phyloP scores from a whole-genome alignment of 306 rosid species.

The Vigna hirtella region DNA sequence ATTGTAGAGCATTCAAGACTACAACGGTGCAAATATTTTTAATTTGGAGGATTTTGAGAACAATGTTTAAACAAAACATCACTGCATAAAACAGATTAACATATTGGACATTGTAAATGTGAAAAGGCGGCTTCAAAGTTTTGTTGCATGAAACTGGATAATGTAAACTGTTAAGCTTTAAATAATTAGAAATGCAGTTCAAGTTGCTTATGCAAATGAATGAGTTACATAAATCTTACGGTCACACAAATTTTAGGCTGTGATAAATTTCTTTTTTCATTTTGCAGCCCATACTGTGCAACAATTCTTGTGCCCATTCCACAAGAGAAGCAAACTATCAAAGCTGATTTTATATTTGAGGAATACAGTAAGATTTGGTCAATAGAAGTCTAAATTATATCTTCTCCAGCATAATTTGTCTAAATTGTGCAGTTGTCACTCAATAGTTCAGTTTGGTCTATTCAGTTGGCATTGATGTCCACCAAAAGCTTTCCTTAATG shows the following conservation, averaged over 20 bases:
- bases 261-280: conserved; percentile 43
- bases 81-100: conserved; percentile 16
- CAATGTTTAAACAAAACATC: conserved; percentile 22
- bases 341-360: conserved; percentile 82
- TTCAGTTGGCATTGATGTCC: conserved; percentile 91
- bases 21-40: conserved; percentile 19
- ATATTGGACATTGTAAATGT: conserved; percentile 4
- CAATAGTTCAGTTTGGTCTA: conserved; percentile 32
- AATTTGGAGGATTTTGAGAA: neutral
- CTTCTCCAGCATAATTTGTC: conserved; percentile 13
- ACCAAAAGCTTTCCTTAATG: conserved; percentile 61
- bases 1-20: conserved; percentile 21
- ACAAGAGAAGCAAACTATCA: conserved; percentile 78
- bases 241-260: conserved; percentile 35
- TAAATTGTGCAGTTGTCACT: conserved; percentile 26
- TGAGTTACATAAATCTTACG: neutral
- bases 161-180: neutral
- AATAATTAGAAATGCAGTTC: conserved; percentile 3
- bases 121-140: neutral
- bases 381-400: conserved; percentile 38
- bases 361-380: conserved; percentile 71
- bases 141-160: conserved; percentile 31
- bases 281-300: conserved; percentile 82
- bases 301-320: conserved; percentile 65
- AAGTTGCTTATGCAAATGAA: conserved; percentile 2